Evolutionary conservation across 768 basidiomycete species (phyloP).

Genomic region (Lactarius psammicola): DNA sequence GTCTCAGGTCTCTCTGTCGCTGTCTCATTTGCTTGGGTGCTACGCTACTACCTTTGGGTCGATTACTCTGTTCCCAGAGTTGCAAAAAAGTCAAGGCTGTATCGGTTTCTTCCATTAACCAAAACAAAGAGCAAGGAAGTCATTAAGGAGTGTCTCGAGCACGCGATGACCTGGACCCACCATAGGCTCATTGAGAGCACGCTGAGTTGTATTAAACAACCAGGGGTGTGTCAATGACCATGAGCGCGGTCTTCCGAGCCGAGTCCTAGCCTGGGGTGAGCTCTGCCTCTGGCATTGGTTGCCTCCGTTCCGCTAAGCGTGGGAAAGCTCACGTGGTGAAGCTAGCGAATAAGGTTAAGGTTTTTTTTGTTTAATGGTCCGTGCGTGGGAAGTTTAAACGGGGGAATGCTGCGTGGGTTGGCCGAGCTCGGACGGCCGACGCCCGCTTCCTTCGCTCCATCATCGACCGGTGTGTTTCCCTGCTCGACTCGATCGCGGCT

Average conservation of each 20-base stretch:
- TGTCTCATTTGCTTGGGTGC: constrained; percentile 11
- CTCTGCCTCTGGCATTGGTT: background rate
- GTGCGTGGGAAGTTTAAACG: constrained; percentile 30
- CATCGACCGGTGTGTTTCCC: constrained; percentile 29
- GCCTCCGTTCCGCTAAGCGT: constrained; percentile 1
- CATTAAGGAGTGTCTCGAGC: background rate
- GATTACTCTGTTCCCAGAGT: background rate
- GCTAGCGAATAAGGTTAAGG: constrained; percentile 28
- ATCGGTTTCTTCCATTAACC: background rate
- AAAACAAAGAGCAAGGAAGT: background rate
- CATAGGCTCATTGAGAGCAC: constrained; percentile 14
- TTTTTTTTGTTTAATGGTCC: constrained; percentile 29
- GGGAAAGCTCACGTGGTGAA: constrained; percentile 23
- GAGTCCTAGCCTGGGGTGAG: background rate
- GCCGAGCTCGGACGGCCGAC: constrained; percentile 32
- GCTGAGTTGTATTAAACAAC: constrained; percentile 13
- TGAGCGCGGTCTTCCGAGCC: background rate
- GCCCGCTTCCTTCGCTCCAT: constrained; percentile 33
- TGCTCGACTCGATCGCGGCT: constrained; percentile 30
- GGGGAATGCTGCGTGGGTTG: constrained; percentile 28
- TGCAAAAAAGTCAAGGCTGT: background rate
- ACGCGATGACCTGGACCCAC: constrained; percentile 9
- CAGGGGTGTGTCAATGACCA: constrained; percentile 7
- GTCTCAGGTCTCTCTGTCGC: constrained; percentile 8
- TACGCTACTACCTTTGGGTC: constrained; percentile 6